phyloP scores from a whole-genome alignment of 2,329 filamentous ascomycete genomes.

The Aciculosporium take region DNA sequence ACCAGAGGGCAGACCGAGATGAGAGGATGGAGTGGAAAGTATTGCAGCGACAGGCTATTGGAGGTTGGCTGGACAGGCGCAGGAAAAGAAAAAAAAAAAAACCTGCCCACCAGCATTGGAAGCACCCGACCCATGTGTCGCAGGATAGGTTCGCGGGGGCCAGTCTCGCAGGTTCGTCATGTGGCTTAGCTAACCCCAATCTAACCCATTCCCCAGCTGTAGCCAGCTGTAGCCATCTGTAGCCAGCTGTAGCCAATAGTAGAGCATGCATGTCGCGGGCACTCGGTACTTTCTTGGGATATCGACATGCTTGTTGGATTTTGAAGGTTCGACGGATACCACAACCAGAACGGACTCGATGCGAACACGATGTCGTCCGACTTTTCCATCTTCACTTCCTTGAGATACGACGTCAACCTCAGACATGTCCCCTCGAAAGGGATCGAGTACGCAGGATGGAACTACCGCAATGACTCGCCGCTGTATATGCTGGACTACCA shows the following conservation, averaged over 20 bases:
- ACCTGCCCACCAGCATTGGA: no score
- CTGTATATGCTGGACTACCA: constrained; percentile 74
- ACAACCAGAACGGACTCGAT: no score
- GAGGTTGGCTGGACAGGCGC: constrained; percentile 12
- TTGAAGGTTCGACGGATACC: no score
- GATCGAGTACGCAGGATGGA: constrained; percentile 34
- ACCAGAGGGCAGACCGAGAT: constrained; percentile 7
- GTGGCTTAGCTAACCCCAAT: constrained; percentile 7
- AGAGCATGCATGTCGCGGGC: no score
- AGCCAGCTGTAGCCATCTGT: no score
- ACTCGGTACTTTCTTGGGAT: no score
- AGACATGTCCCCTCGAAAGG: constrained; percentile 24
- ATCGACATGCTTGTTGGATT: no score
- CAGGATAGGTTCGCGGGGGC: no score
- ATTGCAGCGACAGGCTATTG: constrained; percentile 11
- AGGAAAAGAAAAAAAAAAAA: constrained; percentile 16
- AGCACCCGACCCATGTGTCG: no score
- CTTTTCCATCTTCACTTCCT: constrained; percentile 54
- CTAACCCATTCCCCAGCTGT: no score
- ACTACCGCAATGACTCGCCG: constrained; percentile 38
- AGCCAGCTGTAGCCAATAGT: no score
- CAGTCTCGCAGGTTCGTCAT: constrained; percentile 16
- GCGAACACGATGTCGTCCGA: constrained; percentile 24
- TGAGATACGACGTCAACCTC: constrained; percentile 55
- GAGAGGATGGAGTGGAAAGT: constrained; percentile 1